Evolutionary conservation across 2,329 filamentous ascomycete genomes (phyloP).

Genomic region (Tolypocladium tundrense): DNA sequence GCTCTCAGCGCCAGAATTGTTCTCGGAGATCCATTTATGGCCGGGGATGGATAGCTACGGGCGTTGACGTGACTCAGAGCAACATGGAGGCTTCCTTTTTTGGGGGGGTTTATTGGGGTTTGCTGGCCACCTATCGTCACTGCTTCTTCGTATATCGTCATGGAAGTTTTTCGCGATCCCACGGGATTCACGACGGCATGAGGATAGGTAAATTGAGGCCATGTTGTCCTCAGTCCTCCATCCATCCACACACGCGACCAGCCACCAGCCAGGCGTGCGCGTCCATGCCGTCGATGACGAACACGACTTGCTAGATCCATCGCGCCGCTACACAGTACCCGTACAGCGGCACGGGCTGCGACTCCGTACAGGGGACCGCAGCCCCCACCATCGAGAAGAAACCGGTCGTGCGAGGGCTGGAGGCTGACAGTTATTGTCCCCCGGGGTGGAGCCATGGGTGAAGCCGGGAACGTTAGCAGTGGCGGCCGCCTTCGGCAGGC

Average conservation of each 20-base stretch:
- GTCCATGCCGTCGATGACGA: slow-evolving; percentile 1
- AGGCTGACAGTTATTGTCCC: background rate
- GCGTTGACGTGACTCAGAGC: background rate
- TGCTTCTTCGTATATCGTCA: background rate
- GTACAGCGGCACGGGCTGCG: background rate
- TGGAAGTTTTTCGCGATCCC: background rate
- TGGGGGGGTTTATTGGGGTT: too few species aligned
- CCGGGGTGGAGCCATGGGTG: slow-evolving; percentile 3
- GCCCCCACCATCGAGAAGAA: background rate
- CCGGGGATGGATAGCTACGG: background rate
- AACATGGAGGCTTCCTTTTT: background rate
- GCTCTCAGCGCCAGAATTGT: background rate
- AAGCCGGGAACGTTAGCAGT: slow-evolving; percentile 10
- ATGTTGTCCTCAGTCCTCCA: background rate
- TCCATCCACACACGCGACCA: slow-evolving; percentile 2
- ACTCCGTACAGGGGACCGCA: background rate
- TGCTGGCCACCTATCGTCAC: background rate
- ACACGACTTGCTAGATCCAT: background rate
- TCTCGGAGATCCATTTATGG: background rate
- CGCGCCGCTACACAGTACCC: background rate
- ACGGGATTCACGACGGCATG: background rate
- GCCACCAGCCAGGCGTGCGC: slow-evolving; percentile 8
- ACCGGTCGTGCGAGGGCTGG: background rate
- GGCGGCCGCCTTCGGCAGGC: slow-evolving; percentile 17
- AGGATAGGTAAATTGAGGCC: background rate